A percentile compares a stretch with the other conserved stretches of the same genome.
These are phyloP conservation scores for Echria macrotheca DNA, from an alignment of 495 filamentous ascomycete species.

Conservation along the genomic window DNA sequence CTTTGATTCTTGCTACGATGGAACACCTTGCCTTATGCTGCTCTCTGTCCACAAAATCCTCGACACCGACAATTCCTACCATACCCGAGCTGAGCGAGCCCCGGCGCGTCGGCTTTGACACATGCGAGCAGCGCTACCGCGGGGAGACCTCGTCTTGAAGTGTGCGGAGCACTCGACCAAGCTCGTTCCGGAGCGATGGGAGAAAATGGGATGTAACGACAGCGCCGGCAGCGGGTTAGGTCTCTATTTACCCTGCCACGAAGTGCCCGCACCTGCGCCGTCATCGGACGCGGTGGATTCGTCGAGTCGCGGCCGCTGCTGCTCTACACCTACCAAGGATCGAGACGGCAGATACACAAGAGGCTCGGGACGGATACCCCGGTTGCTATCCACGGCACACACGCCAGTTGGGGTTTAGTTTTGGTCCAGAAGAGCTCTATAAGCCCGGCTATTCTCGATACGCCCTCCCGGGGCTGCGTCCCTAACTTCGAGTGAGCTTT, in stretches of 20 bases:
- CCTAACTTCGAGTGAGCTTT: neutral
- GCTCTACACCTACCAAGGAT: conserved; percentile 5
- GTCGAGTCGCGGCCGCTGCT: conserved; percentile 4
- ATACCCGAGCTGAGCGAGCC: neutral
- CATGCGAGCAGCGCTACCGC: conserved; percentile 1
- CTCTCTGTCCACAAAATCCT: no score
- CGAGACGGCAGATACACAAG: conserved; percentile 3
- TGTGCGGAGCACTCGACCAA: conserved; percentile 2
- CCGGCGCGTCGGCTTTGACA: conserved; percentile 1
- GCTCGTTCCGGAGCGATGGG: neutral
- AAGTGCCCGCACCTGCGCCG: neutral
- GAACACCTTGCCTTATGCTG: no score
- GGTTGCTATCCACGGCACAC: neutral
- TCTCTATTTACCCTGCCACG: neutral
- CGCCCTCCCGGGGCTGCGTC: neutral
- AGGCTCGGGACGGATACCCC: conserved; percentile 2
- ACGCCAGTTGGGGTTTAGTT: neutral
- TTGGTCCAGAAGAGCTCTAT: no score
- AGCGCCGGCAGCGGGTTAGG: conserved; percentile 1
- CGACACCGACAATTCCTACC: no score
- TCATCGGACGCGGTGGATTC: conserved; percentile 4
- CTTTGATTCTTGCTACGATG: no score
- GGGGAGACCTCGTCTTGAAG: neutral
- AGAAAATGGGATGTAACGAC: conserved; percentile 3
- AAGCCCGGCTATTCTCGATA: neutral